Conservation (phyloP, 768 basidiomycete genomes). For the Xerocomellus amylosporus region DNA sequence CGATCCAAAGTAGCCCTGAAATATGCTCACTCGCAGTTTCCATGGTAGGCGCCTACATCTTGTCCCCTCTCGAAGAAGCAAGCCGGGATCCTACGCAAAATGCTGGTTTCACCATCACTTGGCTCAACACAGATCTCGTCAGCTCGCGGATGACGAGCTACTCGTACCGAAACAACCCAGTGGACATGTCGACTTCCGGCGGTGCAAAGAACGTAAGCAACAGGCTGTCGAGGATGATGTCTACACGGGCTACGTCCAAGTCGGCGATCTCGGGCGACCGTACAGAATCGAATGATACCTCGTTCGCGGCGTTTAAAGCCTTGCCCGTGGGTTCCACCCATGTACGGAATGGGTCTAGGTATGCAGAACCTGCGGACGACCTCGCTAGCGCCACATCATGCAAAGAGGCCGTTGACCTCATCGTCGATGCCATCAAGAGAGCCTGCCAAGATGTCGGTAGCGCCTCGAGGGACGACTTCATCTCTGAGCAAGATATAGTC, state of each 20-base stretch:
- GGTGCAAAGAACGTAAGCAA: conserved; percentile 7
- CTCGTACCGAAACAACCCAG: conserved; percentile 71
- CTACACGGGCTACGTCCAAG: neutral
- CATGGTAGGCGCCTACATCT: conserved; percentile 81
- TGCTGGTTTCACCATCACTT: conserved; percentile 82
- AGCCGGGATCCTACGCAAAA: conserved; percentile 88
- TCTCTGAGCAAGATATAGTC: conserved; percentile 71
- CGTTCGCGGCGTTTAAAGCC: conserved; percentile 76
- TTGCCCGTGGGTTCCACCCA: conserved; percentile 66
- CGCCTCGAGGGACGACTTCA: conserved; percentile 42
- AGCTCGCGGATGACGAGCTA: conserved; percentile 78
- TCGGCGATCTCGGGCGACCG: conserved; percentile 38
- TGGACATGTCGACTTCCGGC: conserved; percentile 16
- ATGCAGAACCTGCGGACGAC: conserved; percentile 60
- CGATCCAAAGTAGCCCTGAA: neutral
- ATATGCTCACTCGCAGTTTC: neutral
- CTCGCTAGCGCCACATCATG: conserved; percentile 63
- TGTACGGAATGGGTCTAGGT: conserved; percentile 41
- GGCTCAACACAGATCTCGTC: conserved; percentile 66
- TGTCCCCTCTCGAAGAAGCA: conserved; percentile 90
- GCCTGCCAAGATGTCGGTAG: conserved; percentile 66
- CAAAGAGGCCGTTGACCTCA: conserved; percentile 70
- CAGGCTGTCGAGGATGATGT: conserved; percentile 32
- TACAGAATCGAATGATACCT: conserved; percentile 36
- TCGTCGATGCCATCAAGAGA: conserved; percentile 65